Percentiles rank a stretch among this genome's conserved stretches.
Evolutionary conservation across 2,329 filamentous ascomycete genomes (phyloP).

Genomic region (Byssothecium circinans): DNA sequence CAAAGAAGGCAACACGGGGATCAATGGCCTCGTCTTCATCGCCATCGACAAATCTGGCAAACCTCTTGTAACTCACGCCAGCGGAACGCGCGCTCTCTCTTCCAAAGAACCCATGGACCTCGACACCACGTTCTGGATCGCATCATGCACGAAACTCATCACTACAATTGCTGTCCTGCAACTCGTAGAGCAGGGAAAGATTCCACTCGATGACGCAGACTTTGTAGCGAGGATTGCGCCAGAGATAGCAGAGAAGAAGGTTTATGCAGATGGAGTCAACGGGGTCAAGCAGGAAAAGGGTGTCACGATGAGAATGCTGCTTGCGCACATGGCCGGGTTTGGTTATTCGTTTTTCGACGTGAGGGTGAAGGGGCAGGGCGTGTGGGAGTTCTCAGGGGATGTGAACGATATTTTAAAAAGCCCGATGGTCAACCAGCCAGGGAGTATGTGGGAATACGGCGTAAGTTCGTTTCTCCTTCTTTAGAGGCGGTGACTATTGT

Average conservation of each 20-base stretch:
- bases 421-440: constrained; percentile 66
- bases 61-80: constrained; percentile 45
- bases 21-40: constrained; percentile 50
- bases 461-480: constrained; percentile 19
- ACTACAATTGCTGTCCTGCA: constrained; percentile 38
- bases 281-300: constrained; percentile 44
- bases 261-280: constrained; percentile 39
- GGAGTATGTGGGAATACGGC: constrained; percentile 62
- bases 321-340: constrained; percentile 55
- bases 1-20: constrained; percentile 31
- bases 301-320: constrained; percentile 55
- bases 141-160: constrained; percentile 52
- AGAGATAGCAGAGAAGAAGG: constrained; percentile 47
- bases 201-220: constrained; percentile 39
- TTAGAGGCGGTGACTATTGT: too few relatives aligned
- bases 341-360: constrained; percentile 54
- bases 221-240: constrained; percentile 36
- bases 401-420: constrained; percentile 53
- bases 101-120: constrained; percentile 57
- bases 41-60: constrained; percentile 50
- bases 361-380: constrained; percentile 43
- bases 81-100: constrained; percentile 46
- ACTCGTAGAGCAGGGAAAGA: constrained; percentile 41
- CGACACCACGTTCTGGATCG: constrained; percentile 62
- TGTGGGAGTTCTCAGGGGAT: constrained; percentile 62